A percentile compares a stretch with the other conserved stretches of the same genome.
Evolutionary conservation across 1,139 yeast genomes (phyloP).

Genomic region (Diutina mesorugosa): DNA sequence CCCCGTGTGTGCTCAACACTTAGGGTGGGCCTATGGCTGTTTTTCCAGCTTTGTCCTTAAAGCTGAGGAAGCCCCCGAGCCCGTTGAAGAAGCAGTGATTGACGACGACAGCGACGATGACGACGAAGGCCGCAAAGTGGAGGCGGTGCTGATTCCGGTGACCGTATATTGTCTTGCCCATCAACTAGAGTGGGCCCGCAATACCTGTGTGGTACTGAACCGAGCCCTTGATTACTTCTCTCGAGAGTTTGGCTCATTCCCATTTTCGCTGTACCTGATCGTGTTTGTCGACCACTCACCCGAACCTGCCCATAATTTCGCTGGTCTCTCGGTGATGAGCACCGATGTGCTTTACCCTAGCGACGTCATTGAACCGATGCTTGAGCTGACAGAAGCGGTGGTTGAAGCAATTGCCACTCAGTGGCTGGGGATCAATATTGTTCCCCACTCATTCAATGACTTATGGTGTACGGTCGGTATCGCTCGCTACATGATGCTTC

Average conservation of each 20-base stretch:
- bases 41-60: conserved; percentile 33
- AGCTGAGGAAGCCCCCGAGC: conserved; percentile 18
- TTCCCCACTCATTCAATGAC: conserved; percentile 71
- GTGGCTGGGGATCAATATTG: conserved; percentile 90
- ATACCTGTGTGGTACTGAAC: conserved; percentile 64
- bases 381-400: conserved; percentile 52
- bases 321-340: conserved; percentile 63
- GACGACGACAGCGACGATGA: conserved; percentile 22
- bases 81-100: conserved; percentile 11
- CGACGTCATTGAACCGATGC: conserved; percentile 67
- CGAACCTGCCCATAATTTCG: conserved; percentile 45
- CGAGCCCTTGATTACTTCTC: conserved; percentile 75
- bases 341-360: conserved; percentile 64
- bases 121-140: conserved; percentile 21
- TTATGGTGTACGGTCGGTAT: conserved; percentile 90
- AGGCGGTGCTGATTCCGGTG: conserved; percentile 31
- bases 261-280: conserved; percentile 70
- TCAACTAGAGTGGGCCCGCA: conserved; percentile 44
- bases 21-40: conserved; percentile 95
- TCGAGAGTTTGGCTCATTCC: conserved; percentile 86
- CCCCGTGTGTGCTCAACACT: conserved; percentile 87
- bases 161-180: conserved; percentile 47
- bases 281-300: conserved; percentile 54
- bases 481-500: conserved; percentile 69
- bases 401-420: conserved; percentile 70